Base-by-base conservation (phyloP, 352 stramenopile genomes). In the Pythium dissotocum region DNA sequence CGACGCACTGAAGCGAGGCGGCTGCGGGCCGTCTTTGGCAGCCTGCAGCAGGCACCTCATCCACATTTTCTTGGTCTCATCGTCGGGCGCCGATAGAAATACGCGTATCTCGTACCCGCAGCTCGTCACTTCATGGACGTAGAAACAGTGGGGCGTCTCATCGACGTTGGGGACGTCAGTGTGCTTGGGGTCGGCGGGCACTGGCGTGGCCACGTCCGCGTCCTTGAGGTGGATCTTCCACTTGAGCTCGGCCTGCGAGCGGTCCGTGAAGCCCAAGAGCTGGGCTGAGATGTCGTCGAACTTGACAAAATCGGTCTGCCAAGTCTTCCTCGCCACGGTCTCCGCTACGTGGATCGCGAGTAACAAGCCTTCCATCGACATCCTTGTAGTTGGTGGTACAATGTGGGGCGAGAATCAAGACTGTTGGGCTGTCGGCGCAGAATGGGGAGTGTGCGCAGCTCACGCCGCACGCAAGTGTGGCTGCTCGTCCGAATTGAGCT, bases 241-340 rank as follows among this genome's bases (percentile, higher is more conserved):
- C 28, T 73, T 77, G 24, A 88, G 62, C 14, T 84, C 70, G 40
- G 65, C 68, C 48, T 88, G 82, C 8, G 77, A 79, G 33, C 72
- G 69, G 42, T 89, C 78, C 4, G 70, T 76, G 62, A 89, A 89
- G 14, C 73, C 79, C 40, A 90, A 70, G 21, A 92, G 63, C 44
- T 85, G 77, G 24, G 77, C 84, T 6, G 84, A 86, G 40, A 90
- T 87, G 49, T 90, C 82, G 61, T 89, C 82, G 7, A 85, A 69
- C 63, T 85, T 89, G 63, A 90, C 48, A 36, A 80, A 88, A 30
- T 84, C 60, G 5, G 76, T 77, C 26, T 77, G 69, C 83, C 83
- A 91, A 14, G 68, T 48, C 40, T 82, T 80, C 51, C 77, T 83
- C n/a, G 63, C 40, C 21, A 73, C 74, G 6, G 35, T 58, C 18